Evolutionary conservation across 371 early-diverging fungal species (phyloP), one percentile per base, ranked within the genome.

Genomic region (Lichtheimia corymbifera): DNA sequence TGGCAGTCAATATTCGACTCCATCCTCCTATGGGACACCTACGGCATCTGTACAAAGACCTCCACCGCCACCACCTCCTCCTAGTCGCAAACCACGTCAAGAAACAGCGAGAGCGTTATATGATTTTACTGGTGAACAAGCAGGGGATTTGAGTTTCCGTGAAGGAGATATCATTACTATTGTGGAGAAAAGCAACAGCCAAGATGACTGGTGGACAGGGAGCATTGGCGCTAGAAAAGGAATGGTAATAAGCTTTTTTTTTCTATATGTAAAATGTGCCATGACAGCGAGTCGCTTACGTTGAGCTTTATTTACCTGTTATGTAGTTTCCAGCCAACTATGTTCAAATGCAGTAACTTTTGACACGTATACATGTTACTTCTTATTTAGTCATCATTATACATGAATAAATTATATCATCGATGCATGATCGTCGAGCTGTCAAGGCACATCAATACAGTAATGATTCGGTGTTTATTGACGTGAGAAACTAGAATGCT

Each of bases 121-220:
- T 65, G 90, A 90, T 55, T 94, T 88, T 73, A 67, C 60, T 28
- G 88, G 88, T 0, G 79, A 88, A 58, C 84, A 91, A 66, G 70
- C 71, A 0, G 91, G 86, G 18, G 93, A 94, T 66, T 67, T 94
- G 41, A 67, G 78, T 24, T 93, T 94, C 68, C 77, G 69, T 42
- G 83, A 84, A 67, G 91, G 88, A 12, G 93, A 94, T 70, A 61
- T 89, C 11, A 91, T 94, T 61, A 83, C 76, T 0, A 79, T 94
- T 27, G 62, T 77, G 27, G 78, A 87, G 54, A 79, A 83, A 51
- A 85, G 86, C 0, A 85, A 86, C 6, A 83, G 80, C 49, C 76
- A 73, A 17, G 81, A 92, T 56, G 90, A 89, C 68, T 93, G 93
- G 94, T 93, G 94, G 94, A 83, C 82, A 24, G 94, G 93, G 14